phyloP scores from a whole-genome alignment of 2,329 filamentous ascomycete genomes.

The Pseudogymnoascus pannorum region DNA sequence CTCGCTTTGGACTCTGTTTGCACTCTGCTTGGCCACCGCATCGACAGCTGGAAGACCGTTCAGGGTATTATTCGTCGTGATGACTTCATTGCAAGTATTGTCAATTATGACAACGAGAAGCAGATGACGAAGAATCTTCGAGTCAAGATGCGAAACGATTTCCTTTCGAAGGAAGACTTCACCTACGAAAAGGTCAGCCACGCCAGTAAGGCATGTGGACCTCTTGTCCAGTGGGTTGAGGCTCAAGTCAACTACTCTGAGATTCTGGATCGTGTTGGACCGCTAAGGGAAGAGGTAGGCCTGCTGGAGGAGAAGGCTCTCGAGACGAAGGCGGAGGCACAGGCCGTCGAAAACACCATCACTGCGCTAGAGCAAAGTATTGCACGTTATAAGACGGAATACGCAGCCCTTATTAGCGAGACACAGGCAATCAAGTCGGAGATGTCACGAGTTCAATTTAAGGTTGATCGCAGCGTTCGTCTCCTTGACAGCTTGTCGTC shows the following conservation, averaged over 20 bases:
- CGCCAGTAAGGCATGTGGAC: conserved; percentile 93
- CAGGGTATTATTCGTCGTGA: conserved; percentile 82
- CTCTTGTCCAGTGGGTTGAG: conserved; percentile 92
- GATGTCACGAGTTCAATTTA: conserved; percentile 94
- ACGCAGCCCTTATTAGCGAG: conserved; percentile 91
- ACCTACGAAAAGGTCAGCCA: conserved; percentile 94
- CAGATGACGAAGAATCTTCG: conserved; percentile 83
- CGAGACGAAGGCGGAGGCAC: conserved; percentile 87
- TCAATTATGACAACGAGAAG: conserved; percentile 91
- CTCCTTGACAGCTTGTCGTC: conserved; percentile 92
- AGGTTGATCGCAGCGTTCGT: conserved; percentile 92
- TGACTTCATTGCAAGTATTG: conserved; percentile 96
- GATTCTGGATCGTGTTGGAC: conserved; percentile 88
- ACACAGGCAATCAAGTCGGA: conserved; percentile 95
- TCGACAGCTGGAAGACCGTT: conserved; percentile 85
- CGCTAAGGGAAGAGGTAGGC: conserved; percentile 81
- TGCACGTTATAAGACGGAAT: conserved; percentile 90
- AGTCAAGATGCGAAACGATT: conserved; percentile 86
- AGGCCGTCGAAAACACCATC: conserved; percentile 85
- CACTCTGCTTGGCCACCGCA: conserved; percentile 84
- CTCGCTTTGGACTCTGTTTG: conserved; percentile 95
- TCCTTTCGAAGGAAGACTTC: conserved; percentile 87
- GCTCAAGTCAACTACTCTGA: conserved; percentile 98
- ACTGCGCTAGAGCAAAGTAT: conserved; percentile 81
- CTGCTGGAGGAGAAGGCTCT: conserved; percentile 81